Base-by-base conservation (phyloP, 2,329 filamentous ascomycete genomes). In the Fusarium chuoi region DNA sequence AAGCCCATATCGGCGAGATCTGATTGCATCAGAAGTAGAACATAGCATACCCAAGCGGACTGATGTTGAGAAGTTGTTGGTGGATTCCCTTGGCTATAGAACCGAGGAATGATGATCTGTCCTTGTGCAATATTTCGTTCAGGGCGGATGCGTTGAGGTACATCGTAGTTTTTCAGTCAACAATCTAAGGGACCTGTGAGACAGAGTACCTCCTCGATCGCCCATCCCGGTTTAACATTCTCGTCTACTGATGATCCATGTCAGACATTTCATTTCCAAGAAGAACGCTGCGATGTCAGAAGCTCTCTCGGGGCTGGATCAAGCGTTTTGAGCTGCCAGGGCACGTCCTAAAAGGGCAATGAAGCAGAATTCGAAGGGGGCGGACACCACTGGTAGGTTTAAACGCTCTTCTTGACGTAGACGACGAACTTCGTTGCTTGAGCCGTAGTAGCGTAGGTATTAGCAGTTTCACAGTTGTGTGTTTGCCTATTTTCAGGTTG, bases 361-460 rank as follows among this genome's bases (percentile, higher is more conserved):
- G 55, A 74, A 71, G 70, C 42, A 39, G 70, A 71, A 73, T 24
- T 70, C 48, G 65, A 65, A 70, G 59, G 49, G 62, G 35, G 24
- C n/a, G n/a, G 30, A n/a, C 17, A 35, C 18, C 49, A 28, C n/a
- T 36, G 22, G 45, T 42, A 42, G 20, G 22, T 48, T 46, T 28
- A 36, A 36, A 24, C 15, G n/a, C 35, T 33, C 48, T 33, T 18
- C 12, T 35, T 35, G 30, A 35, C 24, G 22, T 35, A 51, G 30
- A 3, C n/a, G 30, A 35, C 30, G 48, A 20, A 28, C 13, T 26
- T 62, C 35, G 36, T 56, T 46, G 28, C 30, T 48, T 42, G 35
- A n/a, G 28, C 60, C 38, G 41, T 42, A 52, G 33, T 13, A 52
- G 33, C 13, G n/a, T 36, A 36, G 46, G n/a, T 20, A 46, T 26